These are phyloP conservation scores for Mortierella hygrophila DNA, from an alignment of 192 early-diverging fungal genomes.

Conservation along the genomic window DNA sequence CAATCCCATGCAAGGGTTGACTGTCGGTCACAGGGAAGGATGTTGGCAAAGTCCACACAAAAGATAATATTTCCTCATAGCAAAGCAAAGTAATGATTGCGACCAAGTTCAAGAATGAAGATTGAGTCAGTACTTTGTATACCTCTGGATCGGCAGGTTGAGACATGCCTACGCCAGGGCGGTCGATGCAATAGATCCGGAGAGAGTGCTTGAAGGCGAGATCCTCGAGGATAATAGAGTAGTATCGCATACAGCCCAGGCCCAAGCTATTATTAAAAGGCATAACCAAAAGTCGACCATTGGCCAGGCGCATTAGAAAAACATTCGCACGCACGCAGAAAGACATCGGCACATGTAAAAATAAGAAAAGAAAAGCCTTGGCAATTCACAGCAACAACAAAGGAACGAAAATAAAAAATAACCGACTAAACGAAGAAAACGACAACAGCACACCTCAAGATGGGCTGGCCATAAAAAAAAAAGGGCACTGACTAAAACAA, in stretches of 20 bases:
- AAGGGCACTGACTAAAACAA: background rate
- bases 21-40: background rate
- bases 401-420: background rate
- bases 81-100: background rate
- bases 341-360: background rate
- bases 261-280: constrained; percentile 35
- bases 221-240: constrained; percentile 59
- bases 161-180: constrained; percentile 57
- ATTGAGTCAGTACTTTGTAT: constrained; percentile 2
- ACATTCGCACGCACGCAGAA: background rate
- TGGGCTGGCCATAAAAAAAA: background rate
- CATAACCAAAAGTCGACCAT: background rate
- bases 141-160: constrained; percentile 53
- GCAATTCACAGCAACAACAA: background rate
- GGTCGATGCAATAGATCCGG: constrained; percentile 58
- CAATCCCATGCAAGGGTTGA: no score
- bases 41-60: background rate
- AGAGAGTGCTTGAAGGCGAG: constrained; percentile 57
- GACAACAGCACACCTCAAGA: background rate
- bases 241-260: constrained; percentile 60
- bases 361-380: background rate
- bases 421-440: background rate
- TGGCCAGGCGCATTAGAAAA: background rate
- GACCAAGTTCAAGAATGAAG: constrained; percentile 5
- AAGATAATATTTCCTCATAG: background rate